Evolutionary conservation across 495 filamentous ascomycete species (phyloP).

Genomic region (Penicillium angulare): DNA sequence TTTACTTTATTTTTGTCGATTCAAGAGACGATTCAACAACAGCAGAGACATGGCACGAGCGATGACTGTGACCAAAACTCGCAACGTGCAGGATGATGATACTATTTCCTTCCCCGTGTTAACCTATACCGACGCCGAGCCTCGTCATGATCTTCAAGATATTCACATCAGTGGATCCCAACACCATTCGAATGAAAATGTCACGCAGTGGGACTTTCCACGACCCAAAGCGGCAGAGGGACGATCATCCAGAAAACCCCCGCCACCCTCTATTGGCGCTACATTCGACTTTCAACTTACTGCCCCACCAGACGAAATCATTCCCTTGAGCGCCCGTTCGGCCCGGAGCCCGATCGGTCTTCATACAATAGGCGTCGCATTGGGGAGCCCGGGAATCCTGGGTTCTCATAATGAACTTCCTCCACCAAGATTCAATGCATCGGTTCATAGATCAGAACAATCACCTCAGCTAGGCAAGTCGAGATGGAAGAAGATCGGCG

Average conservation of each 20-base stretch:
- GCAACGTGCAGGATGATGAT: slow-evolving; percentile 15
- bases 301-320: slow-evolving; percentile 27
- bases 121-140: slow-evolving; percentile 34
- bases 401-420: slow-evolving; percentile 17
- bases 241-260: slow-evolving; percentile 17
- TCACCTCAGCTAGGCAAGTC: slow-evolving; percentile 38
- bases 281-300: slow-evolving; percentile 42
- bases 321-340: slow-evolving; percentile 10
- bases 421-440: slow-evolving; percentile 21
- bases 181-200: slow-evolving; percentile 8
- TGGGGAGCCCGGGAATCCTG: slow-evolving; percentile 52
- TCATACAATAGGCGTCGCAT: slow-evolving; percentile 50
- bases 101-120: slow-evolving; percentile 36
- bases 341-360: slow-evolving; percentile 20
- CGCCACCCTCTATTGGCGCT: slow-evolving; percentile 10
- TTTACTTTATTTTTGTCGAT: slow-evolving; percentile 8
- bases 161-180: slow-evolving; percentile 9
- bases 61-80: slow-evolving; percentile 28
- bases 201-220: slow-evolving; percentile 19
- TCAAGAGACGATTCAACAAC: neutral
- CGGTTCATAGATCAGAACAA: slow-evolving; percentile 13
- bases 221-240: slow-evolving; percentile 23
- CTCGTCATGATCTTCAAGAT: slow-evolving; percentile 31
- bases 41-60: slow-evolving; percentile 25
- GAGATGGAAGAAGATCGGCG: slow-evolving; percentile 58